Evolutionary conservation across 208 protist genomes (phyloP).

Genomic region (Herpetomonas tarakana): DNA sequence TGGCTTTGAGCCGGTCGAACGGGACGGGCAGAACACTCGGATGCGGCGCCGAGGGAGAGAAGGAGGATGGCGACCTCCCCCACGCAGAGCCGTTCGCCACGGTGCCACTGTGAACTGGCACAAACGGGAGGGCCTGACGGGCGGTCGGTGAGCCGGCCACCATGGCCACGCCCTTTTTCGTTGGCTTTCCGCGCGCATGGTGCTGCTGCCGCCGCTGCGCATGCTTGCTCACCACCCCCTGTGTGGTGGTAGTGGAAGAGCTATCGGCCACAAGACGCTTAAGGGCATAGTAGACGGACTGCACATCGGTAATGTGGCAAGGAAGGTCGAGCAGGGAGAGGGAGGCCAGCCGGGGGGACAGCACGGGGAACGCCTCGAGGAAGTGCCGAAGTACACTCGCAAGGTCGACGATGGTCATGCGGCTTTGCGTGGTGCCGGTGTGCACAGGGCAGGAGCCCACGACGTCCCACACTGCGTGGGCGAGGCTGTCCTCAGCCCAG

Average conservation of each 20-base stretch:
- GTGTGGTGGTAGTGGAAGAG: no score
- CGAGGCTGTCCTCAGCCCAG: not conserved
- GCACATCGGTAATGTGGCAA: constrained; percentile 16
- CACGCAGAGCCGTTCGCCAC: no score
- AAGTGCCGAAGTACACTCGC: not conserved
- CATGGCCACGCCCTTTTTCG: no score
- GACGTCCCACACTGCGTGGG: not conserved
- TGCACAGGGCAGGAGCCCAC: not conserved
- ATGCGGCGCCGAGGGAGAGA: not conserved
- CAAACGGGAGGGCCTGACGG: no score
- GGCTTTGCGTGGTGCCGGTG: not conserved
- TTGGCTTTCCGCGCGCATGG: no score
- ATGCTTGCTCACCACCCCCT: no score
- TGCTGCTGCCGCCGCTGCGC: no score
- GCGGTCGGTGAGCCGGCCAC: no score
- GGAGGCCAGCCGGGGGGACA: constrained; percentile 7
- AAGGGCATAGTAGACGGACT: constrained; percentile 25
- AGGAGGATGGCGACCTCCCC: no score
- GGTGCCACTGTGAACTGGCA: no score
- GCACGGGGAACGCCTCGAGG: not conserved
- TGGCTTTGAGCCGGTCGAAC: constrained; percentile 7
- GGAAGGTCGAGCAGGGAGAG: constrained; percentile 12
- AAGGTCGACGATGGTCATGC: not conserved
- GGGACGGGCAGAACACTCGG: constrained; percentile 8
- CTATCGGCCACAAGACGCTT: constrained; percentile 29